These are phyloP conservation scores for Solanum boliviense DNA, from an alignment of 257 asterid species.

Conservation along the genomic window DNA sequence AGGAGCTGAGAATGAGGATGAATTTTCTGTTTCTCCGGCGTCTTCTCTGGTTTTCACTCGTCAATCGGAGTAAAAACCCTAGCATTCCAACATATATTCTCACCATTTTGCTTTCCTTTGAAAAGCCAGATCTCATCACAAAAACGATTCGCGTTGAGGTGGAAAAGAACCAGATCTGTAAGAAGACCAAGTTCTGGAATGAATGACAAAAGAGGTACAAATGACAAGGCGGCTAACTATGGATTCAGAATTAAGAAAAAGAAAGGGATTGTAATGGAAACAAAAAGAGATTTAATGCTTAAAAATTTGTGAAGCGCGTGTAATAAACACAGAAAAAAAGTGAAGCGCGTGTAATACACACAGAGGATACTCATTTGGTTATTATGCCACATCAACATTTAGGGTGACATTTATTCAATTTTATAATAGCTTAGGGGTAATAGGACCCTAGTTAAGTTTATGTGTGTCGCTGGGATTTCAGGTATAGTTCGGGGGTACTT, in stretches of 20 bases:
- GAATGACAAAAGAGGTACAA: not conserved
- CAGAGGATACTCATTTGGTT: not conserved
- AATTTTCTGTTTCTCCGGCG: too few species aligned
- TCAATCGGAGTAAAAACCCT: not conserved
- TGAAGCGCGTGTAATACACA: not conserved
- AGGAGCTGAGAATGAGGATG: not conserved
- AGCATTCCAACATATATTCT: not conserved
- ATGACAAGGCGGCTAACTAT: not conserved
- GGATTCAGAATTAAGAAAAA: not conserved
- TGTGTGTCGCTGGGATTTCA: not conserved
- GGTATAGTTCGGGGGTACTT: not conserved
- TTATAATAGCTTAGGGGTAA: not conserved
- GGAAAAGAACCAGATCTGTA: constrained; percentile 54
- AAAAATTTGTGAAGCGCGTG: not conserved
- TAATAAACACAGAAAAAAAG: too few species aligned
- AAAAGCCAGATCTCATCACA: constrained; percentile 20
- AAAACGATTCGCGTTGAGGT: constrained; percentile 50
- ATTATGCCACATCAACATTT: not conserved
- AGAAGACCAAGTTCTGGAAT: constrained; percentile 48
- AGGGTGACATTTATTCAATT: not conserved
- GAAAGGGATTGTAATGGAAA: not conserved
- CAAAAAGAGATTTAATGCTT: not conserved
- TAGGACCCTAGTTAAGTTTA: not conserved
- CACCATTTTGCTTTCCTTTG: not conserved
- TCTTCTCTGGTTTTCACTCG: too few species aligned